phyloP scores from a whole-genome alignment of 2,329 filamentous ascomycete genomes.

The Cladosporium oxysporum region DNA sequence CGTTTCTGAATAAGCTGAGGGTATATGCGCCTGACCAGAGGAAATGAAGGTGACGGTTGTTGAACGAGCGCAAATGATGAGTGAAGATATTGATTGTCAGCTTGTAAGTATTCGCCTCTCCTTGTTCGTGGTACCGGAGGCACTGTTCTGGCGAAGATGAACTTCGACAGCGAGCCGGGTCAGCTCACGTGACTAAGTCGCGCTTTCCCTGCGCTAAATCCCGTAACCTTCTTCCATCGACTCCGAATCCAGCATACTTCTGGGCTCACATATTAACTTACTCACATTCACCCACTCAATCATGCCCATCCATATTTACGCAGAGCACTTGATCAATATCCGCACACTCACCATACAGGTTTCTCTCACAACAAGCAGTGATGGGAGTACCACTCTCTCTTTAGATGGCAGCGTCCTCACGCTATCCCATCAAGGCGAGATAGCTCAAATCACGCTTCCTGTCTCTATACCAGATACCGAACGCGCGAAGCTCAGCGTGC shows the following conservation, averaged over 20 bases:
- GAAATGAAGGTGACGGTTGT: neutral
- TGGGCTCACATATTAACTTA: neutral
- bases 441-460: constrained; percentile 49
- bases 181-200: neutral
- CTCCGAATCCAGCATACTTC: neutral
- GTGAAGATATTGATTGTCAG: neutral
- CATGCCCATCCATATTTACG: constrained; percentile 51
- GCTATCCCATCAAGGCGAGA: constrained; percentile 49
- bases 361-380: constrained; percentile 47
- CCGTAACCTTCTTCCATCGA: neutral
- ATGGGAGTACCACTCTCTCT: constrained; percentile 48
- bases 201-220: neutral
- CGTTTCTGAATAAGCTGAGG: neutral
- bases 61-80: neutral
- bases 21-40: neutral
- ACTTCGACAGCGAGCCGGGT: neutral
- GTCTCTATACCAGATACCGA: constrained; percentile 46
- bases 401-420: constrained; percentile 47
- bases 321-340: constrained; percentile 62
- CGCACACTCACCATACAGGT: constrained; percentile 61
- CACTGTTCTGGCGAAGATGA: neutral
- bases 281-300: neutral
- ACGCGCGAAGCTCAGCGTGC: constrained; percentile 50
- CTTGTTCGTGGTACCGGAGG: neutral
- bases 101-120: neutral